Conservation (phyloP, 2,329 filamentous ascomycete species). For the Lasiodiplodia gonubiensis region DNA sequence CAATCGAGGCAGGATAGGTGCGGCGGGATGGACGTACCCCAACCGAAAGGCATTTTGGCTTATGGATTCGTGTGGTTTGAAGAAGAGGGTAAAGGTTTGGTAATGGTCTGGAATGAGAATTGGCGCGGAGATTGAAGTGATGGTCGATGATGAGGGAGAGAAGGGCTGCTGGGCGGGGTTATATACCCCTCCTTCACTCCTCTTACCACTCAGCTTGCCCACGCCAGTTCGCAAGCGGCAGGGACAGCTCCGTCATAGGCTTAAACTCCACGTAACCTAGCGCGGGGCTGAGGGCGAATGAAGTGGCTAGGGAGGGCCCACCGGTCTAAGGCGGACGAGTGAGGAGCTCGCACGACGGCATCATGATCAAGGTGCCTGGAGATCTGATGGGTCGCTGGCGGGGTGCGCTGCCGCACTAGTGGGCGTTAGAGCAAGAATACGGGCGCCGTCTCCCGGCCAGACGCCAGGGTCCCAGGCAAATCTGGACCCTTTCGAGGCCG, state of each 20-base stretch:
- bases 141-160: conserved; percentile 15
- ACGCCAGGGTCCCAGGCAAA: conserved; percentile 23
- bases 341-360: conserved; percentile 8
- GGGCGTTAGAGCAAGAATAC: conserved; percentile 22
- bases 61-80: conserved; percentile 14
- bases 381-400: conserved; percentile 17
- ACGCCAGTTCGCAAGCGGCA: background rate
- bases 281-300: conserved; percentile 17
- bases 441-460: conserved; percentile 10
- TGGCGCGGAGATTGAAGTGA: conserved; percentile 9
- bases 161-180: conserved; percentile 11
- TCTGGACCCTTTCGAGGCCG: conserved; percentile 6
- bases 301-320: conserved; percentile 17
- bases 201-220: background rate
- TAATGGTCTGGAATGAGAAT: background rate
- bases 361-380: conserved; percentile 27
- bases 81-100: background rate
- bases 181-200: conserved; percentile 19
- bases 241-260: conserved; percentile 7
- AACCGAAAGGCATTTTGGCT: conserved; percentile 53
- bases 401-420: conserved; percentile 18
- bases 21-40: conserved; percentile 41
- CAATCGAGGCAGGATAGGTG: background rate
- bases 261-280: conserved; percentile 22
- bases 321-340: background rate